phyloP scores from a whole-genome alignment of 1,284 basidiomycete species.

The Naganishia sp. region DNA sequence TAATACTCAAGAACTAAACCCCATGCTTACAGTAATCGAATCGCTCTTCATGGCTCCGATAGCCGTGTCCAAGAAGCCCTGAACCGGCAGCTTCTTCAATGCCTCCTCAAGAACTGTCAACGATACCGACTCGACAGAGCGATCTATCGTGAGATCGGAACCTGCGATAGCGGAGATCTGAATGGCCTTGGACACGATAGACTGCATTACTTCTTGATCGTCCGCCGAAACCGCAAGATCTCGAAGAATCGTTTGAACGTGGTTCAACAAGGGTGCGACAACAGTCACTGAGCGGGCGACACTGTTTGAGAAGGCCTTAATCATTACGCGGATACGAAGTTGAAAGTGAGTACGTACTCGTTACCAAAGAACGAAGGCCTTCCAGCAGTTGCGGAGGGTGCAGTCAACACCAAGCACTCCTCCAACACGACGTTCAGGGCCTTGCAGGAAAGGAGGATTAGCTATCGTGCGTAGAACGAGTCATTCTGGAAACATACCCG shows the following conservation, averaged over 20 bases:
- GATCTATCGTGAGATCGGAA: conserved; percentile 20
- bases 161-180: conserved; percentile 17
- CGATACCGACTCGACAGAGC: conserved; percentile 6
- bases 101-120: conserved; percentile 20
- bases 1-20: background rate
- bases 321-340: background rate
- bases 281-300: background rate
- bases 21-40: conserved; percentile 18
- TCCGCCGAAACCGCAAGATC: conserved; percentile 13
- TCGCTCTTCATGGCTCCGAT: conserved; percentile 22
- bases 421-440: conserved; percentile 21
- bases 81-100: conserved; percentile 30
- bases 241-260: conserved; percentile 18
- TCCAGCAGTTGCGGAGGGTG: background rate
- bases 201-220: conserved; percentile 9
- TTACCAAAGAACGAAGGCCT: conserved; percentile 20
- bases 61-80: conserved; percentile 28
- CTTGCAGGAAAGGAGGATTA: background rate
- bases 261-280: conserved; percentile 3
- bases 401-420: conserved; percentile 10
- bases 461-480: background rate
- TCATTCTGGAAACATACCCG: background rate
- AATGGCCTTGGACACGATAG: conserved; percentile 15
- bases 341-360: conserved; percentile 4
- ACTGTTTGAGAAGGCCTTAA: background rate